A percentile compares a stretch with the other conserved stretches of the same genome.
Conservation (phyloP, 192 early-diverging fungal genomes). For the Spinellus fusiger region DNA sequence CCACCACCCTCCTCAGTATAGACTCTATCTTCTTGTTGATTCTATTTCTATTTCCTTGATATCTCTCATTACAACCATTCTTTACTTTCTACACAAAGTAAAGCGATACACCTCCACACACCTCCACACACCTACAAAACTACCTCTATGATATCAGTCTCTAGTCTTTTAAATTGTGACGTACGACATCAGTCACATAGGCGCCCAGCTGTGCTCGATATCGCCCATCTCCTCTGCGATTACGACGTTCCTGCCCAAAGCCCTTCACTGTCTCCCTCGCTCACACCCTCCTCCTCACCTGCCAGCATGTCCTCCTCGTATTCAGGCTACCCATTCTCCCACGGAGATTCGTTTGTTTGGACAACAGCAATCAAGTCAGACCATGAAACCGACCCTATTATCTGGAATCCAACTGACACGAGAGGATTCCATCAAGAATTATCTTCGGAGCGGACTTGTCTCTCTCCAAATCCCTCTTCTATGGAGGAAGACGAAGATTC, state of each 20-base stretch:
- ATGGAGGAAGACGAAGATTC: neutral
- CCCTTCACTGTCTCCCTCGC: constrained; percentile 16
- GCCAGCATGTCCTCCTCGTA: constrained; percentile 16
- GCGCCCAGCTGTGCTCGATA: constrained; percentile 25
- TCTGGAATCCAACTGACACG: no score
- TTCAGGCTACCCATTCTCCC: constrained; percentile 12
- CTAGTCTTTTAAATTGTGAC: constrained; percentile 9
- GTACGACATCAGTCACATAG: constrained; percentile 1
- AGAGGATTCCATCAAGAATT: no score
- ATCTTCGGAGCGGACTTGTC: no score
- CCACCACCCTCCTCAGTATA: no score
- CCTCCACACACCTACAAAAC: neutral
- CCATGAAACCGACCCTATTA: neutral
- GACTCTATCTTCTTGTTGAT: neutral
- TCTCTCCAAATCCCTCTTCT: no score
- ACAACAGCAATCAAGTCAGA: neutral
- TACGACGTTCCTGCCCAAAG: constrained; percentile 6
- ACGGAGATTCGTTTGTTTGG: neutral
- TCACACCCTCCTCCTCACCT: constrained; percentile 20
- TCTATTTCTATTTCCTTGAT: neutral
- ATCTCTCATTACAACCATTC: no score
- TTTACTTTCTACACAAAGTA: no score
- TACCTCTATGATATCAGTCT: constrained; percentile 6
- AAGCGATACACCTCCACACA: neutral
- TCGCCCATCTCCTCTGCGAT: constrained; percentile 21